phyloP scores from a whole-genome alignment of 2,329 filamentous ascomycete genomes.

The Coniosporium tulheliwenetii region DNA sequence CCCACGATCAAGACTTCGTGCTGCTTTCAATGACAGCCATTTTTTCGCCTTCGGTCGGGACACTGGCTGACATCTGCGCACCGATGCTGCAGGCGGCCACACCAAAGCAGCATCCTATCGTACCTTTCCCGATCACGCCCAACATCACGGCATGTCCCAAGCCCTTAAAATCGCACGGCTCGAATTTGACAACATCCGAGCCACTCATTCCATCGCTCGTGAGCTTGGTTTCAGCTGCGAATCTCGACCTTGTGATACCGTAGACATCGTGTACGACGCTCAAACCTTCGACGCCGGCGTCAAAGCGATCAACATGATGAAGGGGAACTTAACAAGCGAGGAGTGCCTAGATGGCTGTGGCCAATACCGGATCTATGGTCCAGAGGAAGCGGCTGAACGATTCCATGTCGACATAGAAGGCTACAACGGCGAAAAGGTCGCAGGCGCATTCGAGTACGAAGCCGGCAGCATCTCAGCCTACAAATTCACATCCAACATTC shows the following conservation, averaged over 20 bases:
- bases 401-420: not conserved
- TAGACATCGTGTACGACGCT: slow-evolving; percentile 42
- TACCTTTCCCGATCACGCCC: slow-evolving; percentile 32
- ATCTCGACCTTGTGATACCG: slow-evolving; percentile 33
- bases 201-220: slow-evolving; percentile 38
- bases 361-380: slow-evolving; percentile 27
- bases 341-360: slow-evolving; percentile 18
- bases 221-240: slow-evolving; percentile 35
- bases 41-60: too few relatives aligned
- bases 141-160: slow-evolving; percentile 28
- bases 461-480: slow-evolving; percentile 27
- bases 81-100: slow-evolving; percentile 20
- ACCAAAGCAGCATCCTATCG: slow-evolving; percentile 36
- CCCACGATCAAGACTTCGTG: too few relatives aligned
- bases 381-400: slow-evolving; percentile 20
- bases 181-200: slow-evolving; percentile 30
- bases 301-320: slow-evolving; percentile 29
- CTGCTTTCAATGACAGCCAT: too few relatives aligned
- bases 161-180: slow-evolving; percentile 28
- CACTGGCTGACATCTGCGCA: too few relatives aligned
- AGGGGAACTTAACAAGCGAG: slow-evolving; percentile 25
- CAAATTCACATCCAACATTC: slow-evolving; percentile 25
- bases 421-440: slow-evolving; percentile 17
- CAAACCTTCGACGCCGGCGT: slow-evolving; percentile 23
- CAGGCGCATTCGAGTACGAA: slow-evolving; percentile 32